Evolutionary conservation across 805 yeast genomes (phyloP).

Genomic region (Komagataella pseudopastoris): DNA sequence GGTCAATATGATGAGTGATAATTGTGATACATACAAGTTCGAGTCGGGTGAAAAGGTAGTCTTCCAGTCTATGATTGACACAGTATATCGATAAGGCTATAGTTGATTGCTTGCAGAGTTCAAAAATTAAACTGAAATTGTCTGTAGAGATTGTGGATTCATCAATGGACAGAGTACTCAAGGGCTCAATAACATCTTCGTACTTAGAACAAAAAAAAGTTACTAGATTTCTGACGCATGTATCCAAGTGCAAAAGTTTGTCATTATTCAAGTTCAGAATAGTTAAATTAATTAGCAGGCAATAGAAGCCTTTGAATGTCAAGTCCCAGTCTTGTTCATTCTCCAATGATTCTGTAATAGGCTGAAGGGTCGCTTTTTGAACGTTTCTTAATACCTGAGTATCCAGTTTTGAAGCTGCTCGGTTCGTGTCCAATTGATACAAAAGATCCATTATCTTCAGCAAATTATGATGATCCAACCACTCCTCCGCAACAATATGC

Average conservation of each 20-base stretch:
- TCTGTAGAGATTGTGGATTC: background rate
- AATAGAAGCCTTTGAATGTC: background rate
- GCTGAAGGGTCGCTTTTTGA: background rate
- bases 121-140: background rate
- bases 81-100: background rate
- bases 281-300: background rate
- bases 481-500: background rate
- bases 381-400: background rate
- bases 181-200: background rate
- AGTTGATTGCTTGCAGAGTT: background rate
- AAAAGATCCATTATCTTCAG: background rate
- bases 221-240: background rate
- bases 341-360: background rate
- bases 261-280: background rate
- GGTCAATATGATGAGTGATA: slow-evolving; percentile 23
- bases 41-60: slow-evolving; percentile 38
- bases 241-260: background rate
- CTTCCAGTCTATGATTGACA: slow-evolving; percentile 21
- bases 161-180: background rate
- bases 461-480: background rate
- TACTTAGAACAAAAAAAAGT: background rate
- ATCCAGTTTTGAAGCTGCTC: background rate
- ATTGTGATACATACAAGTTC: slow-evolving; percentile 35
- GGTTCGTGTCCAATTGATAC: background rate
- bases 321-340: background rate